Base-by-base conservation (phyloP, 2,329 filamentous ascomycete genomes). In the Cladophialophora yegresii region DNA sequence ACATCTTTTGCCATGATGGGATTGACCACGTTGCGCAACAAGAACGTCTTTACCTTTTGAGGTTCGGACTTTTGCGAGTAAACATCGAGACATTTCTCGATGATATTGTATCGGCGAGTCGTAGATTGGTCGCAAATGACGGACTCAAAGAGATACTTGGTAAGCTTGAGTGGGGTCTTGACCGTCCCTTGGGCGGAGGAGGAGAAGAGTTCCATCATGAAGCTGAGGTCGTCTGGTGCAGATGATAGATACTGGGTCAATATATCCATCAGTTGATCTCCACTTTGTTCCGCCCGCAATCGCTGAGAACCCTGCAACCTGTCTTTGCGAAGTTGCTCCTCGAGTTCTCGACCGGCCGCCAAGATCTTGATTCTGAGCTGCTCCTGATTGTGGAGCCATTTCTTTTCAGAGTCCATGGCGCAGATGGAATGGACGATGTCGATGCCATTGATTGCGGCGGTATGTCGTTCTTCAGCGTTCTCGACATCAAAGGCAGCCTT, bases 1-100 rank as follows among this genome's bases (percentile, higher is more conserved):
- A 96, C 89, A 77, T 99, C 95, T 90, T 93, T 96, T 2, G 93
- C 93, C 61, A 99, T 86, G 45, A 98, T 96, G 0, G 95, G 96
- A 72, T 98, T 99, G 69, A 97, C 91, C 33, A 99, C 84, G 75
- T 96, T 88, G 74, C 92, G 92, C 74, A 99, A 87, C 40, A 96
- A 82, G 75, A 96, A 99, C 58, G 92, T 90, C 77, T 99, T 99
- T 51, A 91, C 91, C 79, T 90, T 93, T 77, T 97, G 95, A 0
- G 90, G 87, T 12, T 89, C 90, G 53, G 82, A 85, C 73, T 89
- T 91, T 56, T 88, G 86, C 6, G 90, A 88, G 75, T 97, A 99
- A 0, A 92, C 82, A 62, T 98, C 93, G 54, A 99, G 85, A 73
- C 92, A 96, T 60, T 91, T 89, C 72, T 93, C 85, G 49, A 98